Base-by-base conservation (phyloP, 1,284 basidiomycete genomes). In the Heterobasidion parviporum region DNA sequence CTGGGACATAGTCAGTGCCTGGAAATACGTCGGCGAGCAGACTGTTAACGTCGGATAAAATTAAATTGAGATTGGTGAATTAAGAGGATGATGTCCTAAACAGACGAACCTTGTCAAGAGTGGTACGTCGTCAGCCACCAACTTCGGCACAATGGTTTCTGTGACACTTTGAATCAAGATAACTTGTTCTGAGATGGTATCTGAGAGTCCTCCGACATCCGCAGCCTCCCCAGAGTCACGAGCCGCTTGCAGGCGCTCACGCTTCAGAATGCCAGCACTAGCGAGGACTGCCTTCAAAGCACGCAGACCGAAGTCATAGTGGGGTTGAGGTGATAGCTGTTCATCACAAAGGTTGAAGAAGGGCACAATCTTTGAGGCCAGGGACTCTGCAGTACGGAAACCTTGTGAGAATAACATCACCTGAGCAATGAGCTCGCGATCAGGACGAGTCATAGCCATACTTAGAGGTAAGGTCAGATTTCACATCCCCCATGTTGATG, bases 401-500 rank as follows among this genome's bases (percentile, higher is more conserved):
- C 98, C 98, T 75, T 99, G 97, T 14, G 97, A 98, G 78, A 98
- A 99, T 55, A 99, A 76, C 88, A 99, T 94, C 64, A 99, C 98
- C 73, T 99, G 97, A 1, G 97, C 97, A 64, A 99, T 99, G 53
- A 98, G 87, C 70, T 98, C 94, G 56, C 94, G 87, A 71, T 99
- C 97, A 33, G 97, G 97, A 54, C 93, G 87, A 2, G 97, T 98
- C 97, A 99, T 99, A 47, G 97, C 95, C 89, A 99, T 98, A 59
- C 92, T 95, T 59, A 46, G 12, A 53, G 48, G 9, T 15, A 20
- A 54, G 56, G 18, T 32, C 58, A 12, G 33, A 32, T 53, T 10
- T 45, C n/a, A 32, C n/a, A 18, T 34, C 10, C 34, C 15, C 15
- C 50, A 51, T 26, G n/a, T 34, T 41, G n/a, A 18, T 18, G 8